Base-by-base conservation (phyloP, 305 asterid species). In the Fraxinus sp. region DNA sequence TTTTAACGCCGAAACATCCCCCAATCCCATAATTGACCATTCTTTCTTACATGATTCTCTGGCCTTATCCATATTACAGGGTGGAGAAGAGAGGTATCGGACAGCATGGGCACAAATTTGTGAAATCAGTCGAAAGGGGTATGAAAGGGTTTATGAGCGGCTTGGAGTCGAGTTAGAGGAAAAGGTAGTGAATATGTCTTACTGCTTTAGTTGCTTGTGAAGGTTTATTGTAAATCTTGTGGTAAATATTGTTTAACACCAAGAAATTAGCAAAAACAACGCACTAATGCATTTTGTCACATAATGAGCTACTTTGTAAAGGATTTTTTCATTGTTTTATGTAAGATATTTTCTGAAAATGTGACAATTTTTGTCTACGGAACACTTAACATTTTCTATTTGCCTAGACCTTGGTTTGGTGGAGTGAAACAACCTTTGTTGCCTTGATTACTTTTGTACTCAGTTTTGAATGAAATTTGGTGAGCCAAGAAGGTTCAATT, bases 21-120 rank as follows among this genome's bases (percentile, higher is more conserved):
- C n/a, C n/a, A n/a, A n/a, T n/a, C 35, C 26, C 26, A 75, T 26
- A 73, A 79, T 33, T 70, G 76, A 26, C 33, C 43, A 33, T 80
- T 37, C 22, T 46, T 77, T 46, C 77, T 39, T 35, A 13, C 79
- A 26, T 82, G 83, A 79, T 79, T 30, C 37, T 77, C 75, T 32
- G 70, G 57, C 35, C 36, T 75, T 43, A 46, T 52, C 30, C 46
- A 24, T 79, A 32, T 80, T 79, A 36, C 85, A 96, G 99, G 93
- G 94, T 77, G 99, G 99, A 66, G 96, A 81, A 57, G 93, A 91
- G 85, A 92, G 84, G 84, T 96, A 94, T 81, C 83, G 97, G 73
- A 87, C 86, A 80, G 99, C 97, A 33, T 96, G 99, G 98, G 77
- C 92, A 64, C 89, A 88, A 64, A 96, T 96, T 73, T 96, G 99